phyloP scores from a whole-genome alignment of 176 grass and related monocot species.

The Zoysia japonica region DNA sequence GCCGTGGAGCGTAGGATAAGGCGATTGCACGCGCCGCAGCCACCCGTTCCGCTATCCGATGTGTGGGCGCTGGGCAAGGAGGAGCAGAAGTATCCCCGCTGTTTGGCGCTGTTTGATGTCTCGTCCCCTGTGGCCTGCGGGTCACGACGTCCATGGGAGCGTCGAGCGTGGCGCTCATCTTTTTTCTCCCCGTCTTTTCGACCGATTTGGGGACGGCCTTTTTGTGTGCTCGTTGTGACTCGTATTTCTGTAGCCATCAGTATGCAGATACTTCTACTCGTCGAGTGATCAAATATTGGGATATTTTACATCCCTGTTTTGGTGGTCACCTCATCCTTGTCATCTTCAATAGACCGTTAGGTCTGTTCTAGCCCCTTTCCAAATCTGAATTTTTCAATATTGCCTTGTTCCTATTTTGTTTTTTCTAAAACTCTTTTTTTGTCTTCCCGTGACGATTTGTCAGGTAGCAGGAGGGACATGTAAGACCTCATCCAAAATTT shows the following conservation, averaged over 20 bases:
- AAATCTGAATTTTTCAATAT: too few species aligned
- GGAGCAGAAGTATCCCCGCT: neutral
- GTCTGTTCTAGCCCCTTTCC: too few species aligned
- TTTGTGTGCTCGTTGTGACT: neutral
- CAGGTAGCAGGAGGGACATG: too few species aligned
- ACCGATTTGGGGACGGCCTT: neutral
- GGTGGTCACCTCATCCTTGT: too few species aligned
- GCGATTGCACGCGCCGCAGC: slow-evolving; percentile 51
- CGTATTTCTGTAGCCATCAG: neutral
- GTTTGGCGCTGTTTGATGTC: neutral
- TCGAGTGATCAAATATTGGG: too few species aligned
- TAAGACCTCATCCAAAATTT: too few species aligned
- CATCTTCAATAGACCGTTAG: too few species aligned
- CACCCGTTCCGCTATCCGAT: slow-evolving; percentile 54
- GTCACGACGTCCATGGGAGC: neutral
- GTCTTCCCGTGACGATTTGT: too few species aligned
- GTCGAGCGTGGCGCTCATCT: neutral
- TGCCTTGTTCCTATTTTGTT: too few species aligned
- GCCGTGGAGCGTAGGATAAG: slow-evolving; percentile 45
- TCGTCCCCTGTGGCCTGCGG: neutral
- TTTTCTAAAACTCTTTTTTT: too few species aligned
- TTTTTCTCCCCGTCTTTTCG: neutral
- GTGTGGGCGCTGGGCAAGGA: neutral
- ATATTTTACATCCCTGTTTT: too few species aligned
- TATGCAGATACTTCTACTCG: too few species aligned